A percentile compares a stretch with the other conserved stretches of the same genome.
Evolutionary conservation across 2,329 filamentous ascomycete species (phyloP).

Genomic region (Botryosphaeria agaves): DNA sequence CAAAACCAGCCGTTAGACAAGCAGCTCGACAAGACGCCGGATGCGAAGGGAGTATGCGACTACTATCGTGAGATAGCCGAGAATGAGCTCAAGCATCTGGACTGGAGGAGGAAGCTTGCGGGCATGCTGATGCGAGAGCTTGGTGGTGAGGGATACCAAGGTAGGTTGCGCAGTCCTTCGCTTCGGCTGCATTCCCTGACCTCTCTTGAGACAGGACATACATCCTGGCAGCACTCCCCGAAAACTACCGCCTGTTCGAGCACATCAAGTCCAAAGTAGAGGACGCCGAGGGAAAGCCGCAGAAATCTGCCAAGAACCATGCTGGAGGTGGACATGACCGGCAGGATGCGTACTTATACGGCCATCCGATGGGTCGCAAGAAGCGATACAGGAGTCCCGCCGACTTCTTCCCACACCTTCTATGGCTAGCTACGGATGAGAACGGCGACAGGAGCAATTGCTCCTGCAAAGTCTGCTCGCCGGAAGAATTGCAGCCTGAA

Average conservation of each 20-base stretch:
- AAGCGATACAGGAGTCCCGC: constrained; percentile 40
- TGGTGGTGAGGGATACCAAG: constrained; percentile 9
- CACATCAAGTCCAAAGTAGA: constrained; percentile 35
- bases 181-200: constrained; percentile 4
- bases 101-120: constrained; percentile 41
- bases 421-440: constrained; percentile 38
- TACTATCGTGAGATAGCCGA: constrained; percentile 34
- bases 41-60: constrained; percentile 35
- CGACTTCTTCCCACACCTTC: constrained; percentile 42
- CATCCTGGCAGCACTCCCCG: constrained; percentile 36
- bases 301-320: constrained; percentile 31
- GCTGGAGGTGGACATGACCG: constrained; percentile 33
- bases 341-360: constrained; percentile 43
- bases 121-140: constrained; percentile 38
- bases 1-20: constrained; percentile 32
- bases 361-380: constrained; percentile 37
- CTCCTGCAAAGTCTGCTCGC: constrained; percentile 38
- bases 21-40: constrained; percentile 33
- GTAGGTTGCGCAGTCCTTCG: not conserved
- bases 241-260: constrained; percentile 40
- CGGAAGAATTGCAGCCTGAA: constrained; percentile 31
- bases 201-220: constrained; percentile 21
- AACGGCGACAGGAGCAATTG: constrained; percentile 36
- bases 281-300: constrained; percentile 20
- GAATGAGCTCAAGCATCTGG: constrained; percentile 35